A percentile compares a stretch with the other conserved stretches of the same genome.
These are phyloP conservation scores for Samsoniella hepiali DNA, from an alignment of 2,329 filamentous ascomycete species.

Conservation along the genomic window DNA sequence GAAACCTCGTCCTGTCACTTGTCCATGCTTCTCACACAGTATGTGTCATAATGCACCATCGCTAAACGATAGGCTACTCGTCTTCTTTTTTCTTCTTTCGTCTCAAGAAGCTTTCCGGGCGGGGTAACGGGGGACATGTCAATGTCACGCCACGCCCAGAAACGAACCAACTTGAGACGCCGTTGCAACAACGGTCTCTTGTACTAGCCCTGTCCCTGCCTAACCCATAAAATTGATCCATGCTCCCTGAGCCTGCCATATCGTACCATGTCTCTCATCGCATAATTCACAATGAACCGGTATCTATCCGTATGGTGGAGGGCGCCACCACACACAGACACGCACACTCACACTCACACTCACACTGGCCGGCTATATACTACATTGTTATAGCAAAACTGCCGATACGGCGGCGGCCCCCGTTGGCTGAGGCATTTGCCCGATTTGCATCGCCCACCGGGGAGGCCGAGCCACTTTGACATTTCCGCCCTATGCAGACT, in stretches of 20 bases:
- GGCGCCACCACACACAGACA: neutral
- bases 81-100: neutral
- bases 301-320: neutral
- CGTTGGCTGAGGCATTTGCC: neutral
- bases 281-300: neutral
- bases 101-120: neutral
- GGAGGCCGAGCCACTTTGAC: neutral
- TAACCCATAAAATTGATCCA: neutral
- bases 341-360: no score
- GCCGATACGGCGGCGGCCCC: neutral
- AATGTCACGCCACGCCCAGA: neutral
- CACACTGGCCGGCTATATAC: no score
- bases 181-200: neutral
- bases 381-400: no score
- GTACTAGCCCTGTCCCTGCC: neutral
- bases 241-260: neutral
- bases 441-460: neutral
- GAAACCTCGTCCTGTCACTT: no score
- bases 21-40: no score
- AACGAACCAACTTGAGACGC: neutral
- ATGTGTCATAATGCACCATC: no score
- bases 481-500: neutral
- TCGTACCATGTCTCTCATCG: slow-evolving; percentile 2
- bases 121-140: neutral
- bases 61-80: no score